Conservation (phyloP, 2,329 filamentous ascomycete genomes). For the Microascus cirrosus region DNA sequence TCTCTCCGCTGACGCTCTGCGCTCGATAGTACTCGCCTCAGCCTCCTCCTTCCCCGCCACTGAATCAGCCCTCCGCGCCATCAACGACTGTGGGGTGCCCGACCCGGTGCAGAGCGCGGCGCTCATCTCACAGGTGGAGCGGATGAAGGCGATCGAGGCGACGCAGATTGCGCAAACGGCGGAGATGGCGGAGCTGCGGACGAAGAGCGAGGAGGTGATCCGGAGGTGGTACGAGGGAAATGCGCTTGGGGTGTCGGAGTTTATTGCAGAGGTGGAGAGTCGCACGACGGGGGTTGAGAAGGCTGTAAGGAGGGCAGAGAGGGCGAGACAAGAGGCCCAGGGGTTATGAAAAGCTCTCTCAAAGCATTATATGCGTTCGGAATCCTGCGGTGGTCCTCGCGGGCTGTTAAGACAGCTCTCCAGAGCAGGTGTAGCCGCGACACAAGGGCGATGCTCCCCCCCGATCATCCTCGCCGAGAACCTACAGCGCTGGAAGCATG, state of each 20-base stretch:
- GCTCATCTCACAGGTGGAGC: constrained; percentile 46
- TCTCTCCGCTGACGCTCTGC: constrained; percentile 37
- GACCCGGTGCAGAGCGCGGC: constrained; percentile 41
- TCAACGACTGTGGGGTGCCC: constrained; percentile 44
- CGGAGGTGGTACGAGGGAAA: constrained; percentile 65
- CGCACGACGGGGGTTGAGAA: constrained; percentile 56
- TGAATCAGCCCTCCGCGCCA: constrained; percentile 45
- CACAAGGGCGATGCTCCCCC: no score
- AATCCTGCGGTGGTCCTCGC: neutral
- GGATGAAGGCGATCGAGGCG: constrained; percentile 49
- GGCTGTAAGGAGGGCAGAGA: constrained; percentile 52
- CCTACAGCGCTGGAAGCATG: no score
- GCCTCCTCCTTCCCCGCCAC: constrained; percentile 43
- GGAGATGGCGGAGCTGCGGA: constrained; percentile 53
- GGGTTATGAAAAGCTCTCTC: constrained; percentile 14
- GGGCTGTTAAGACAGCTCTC: neutral
- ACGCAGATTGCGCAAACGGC: constrained; percentile 50
- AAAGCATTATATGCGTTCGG: neutral
- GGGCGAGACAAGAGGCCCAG: constrained; percentile 38
- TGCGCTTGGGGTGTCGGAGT: constrained; percentile 55
- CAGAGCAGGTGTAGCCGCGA: no score
- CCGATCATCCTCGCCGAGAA: no score
- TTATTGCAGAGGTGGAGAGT: constrained; percentile 61
- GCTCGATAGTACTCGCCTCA: constrained; percentile 43
- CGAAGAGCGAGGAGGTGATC: constrained; percentile 49